phyloP scores from a whole-genome alignment of 1,284 basidiomycete species.

The Singerocomus rubriflavus region DNA sequence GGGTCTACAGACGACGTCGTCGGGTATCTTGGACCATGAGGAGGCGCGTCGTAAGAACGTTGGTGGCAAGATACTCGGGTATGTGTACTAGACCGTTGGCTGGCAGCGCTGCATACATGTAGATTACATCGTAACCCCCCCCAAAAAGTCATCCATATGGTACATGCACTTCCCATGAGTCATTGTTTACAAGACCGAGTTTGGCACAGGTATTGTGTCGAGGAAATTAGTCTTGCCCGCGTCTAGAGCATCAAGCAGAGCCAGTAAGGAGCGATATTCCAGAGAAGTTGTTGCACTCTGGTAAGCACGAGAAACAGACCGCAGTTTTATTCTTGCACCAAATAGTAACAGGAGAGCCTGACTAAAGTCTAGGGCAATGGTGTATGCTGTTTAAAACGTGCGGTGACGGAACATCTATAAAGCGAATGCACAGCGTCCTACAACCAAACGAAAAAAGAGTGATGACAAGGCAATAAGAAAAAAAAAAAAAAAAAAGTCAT shows the following conservation, averaged over 20 bases:
- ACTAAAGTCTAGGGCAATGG: background rate
- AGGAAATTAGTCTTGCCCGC: too few species aligned
- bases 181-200: background rate
- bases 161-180: background rate
- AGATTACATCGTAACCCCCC: constrained; percentile 18
- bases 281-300: too few species aligned
- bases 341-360: too few species aligned
- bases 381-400: background rate
- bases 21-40: constrained; percentile 99
- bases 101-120: constrained; percentile 16
- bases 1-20: constrained; percentile 80
- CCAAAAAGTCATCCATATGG: constrained; percentile 4
- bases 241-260: too few species aligned
- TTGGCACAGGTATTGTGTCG: too few species aligned
- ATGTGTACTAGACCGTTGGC: constrained; percentile 62
- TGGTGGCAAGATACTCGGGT: constrained; percentile 87
- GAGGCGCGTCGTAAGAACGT: constrained; percentile 99
- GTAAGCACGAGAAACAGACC: too few species aligned
- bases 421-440: background rate
- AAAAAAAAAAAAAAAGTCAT: background rate
- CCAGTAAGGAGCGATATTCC: too few species aligned
- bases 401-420: constrained; percentile 10
- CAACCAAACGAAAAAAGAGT: background rate
- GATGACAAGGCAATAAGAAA: constrained; percentile 6
- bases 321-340: too few species aligned